Base-by-base conservation (phyloP, 1,139 yeast species). In the Scheffersomyces cryptocercus region DNA sequence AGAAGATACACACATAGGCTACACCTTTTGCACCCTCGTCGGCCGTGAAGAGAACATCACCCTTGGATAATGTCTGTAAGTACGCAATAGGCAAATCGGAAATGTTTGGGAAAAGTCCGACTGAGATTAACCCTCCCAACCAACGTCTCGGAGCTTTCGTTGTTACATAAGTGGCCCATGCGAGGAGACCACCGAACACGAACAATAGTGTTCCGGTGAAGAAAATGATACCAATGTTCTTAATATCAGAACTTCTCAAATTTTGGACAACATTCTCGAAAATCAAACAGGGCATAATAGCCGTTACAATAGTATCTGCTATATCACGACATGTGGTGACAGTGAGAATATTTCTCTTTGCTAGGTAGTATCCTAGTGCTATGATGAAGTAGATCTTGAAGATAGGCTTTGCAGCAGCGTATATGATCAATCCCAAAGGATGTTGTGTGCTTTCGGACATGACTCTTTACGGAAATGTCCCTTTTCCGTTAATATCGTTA, bases 11-110 rank as follows among this genome's bases (percentile, higher is more conserved):
- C 15, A 88, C 85, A 62, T 87, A 89, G 0, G 97, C 96, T 29
- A 87, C 88, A 11, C 98, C 98, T 53, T 79, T 78, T 46, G 81
- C 78, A 29, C 89, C 88, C 50, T 88, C 81, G 2, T 62, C 77
- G 1, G 68, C 48, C 0, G 81, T 65, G 54, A 91, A 85, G 5
- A 74, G 61, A 2, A 79, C 71, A 0, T 81, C 72, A 0, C 90
- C 84, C n/a, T 78, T 71, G 30, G 87, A 83, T 61, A 90, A 68
- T 1, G 95, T 85, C 55, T 88, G 95, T 35, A 90, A 73, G 54
- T 89, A 89, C 0, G 97, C 97, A 55, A 90, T 87, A 0, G 97
- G 97, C 47, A 90, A 71, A 65, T 90, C 97, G 8, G 93, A 82
- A 39, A 87, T 84, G 56, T 85, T 85, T 24, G 80, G 74, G 60